Conservation (phyloP, 139 green algal species). For the Spirogloea muscicola region DNA sequence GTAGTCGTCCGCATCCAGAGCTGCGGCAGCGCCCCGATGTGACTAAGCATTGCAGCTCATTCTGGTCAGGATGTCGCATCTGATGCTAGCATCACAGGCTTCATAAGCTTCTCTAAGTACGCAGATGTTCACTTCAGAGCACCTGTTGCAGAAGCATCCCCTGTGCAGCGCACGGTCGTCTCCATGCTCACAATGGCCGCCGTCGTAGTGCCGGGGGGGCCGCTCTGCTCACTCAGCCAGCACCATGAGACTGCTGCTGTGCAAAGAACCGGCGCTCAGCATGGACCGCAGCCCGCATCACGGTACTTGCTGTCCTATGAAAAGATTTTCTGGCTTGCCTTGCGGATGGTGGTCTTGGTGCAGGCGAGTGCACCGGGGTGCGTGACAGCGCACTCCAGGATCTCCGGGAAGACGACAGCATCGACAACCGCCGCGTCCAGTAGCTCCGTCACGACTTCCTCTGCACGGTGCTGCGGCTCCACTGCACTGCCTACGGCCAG, state of each 20-base stretch:
- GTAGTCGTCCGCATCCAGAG: conserved; percentile 36
- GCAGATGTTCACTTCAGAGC: not conserved
- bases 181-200: conserved; percentile 30
- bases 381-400: conserved; percentile 14
- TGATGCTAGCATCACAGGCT: not conserved
- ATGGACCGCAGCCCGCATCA: too few species aligned
- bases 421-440: too few species aligned
- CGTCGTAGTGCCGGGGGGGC: too few species aligned
- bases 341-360: conserved; percentile 27
- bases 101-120: not conserved
- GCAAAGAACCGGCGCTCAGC: too few species aligned
- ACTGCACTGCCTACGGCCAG: too few species aligned
- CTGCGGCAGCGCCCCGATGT: not conserved
- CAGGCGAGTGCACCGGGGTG: conserved; percentile 37
- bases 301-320: too few species aligned
- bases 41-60: not conserved
- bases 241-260: too few species aligned
- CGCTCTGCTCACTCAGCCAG: too few species aligned
- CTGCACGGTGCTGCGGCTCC: too few species aligned
- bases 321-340: too few species aligned
- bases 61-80: not conserved
- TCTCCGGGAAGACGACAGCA: conserved; percentile 18
- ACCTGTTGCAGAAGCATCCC: conserved; percentile 25
- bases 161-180: conserved; percentile 29
- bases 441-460: too few species aligned